Evolutionary conservation across 306 rosid genomes (phyloP).

Genomic region (Ammopiptanthus mongolicus): DNA sequence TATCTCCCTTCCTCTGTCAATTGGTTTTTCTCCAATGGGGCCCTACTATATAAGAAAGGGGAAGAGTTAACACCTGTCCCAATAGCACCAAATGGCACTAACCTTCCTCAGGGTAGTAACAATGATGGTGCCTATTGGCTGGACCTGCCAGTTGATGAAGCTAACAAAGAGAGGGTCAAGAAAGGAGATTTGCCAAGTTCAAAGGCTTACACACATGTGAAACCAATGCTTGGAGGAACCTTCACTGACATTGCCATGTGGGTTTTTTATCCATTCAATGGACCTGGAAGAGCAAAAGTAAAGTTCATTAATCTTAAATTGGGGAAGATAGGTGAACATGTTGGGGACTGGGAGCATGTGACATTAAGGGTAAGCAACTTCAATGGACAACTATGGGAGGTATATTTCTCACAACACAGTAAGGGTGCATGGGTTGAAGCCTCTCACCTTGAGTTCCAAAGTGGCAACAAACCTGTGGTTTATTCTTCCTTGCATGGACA

Average conservation of each 20-base stretch:
- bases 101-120: conserved; percentile 65
- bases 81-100: conserved; percentile 44
- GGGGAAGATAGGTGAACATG: conserved; percentile 68
- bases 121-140: conserved; percentile 71
- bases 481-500: conserved; percentile 69
- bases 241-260: conserved; percentile 67
- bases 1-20: conserved; percentile 60
- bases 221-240: conserved; percentile 72
- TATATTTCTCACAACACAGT: conserved; percentile 62
- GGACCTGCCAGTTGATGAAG: conserved; percentile 48
- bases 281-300: conserved; percentile 63
- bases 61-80: conserved; percentile 42
- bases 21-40: conserved; percentile 74
- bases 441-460: conserved; percentile 43
- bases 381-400: conserved; percentile 45
- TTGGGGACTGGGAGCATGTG: conserved; percentile 86
- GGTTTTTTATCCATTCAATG: conserved; percentile 83
- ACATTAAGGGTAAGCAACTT: conserved; percentile 79
- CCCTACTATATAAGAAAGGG: conserved; percentile 44
- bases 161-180: conserved; percentile 49
- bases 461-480: conserved; percentile 37
- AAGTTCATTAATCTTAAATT: conserved; percentile 32
- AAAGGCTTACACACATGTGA: conserved; percentile 46
- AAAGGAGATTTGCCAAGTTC: conserved; percentile 45
- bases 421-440: conserved; percentile 66